These are phyloP conservation scores for Aspergillus sp. DNA, from an alignment of 2,329 filamentous ascomycete genomes.

Conservation along the genomic window DNA sequence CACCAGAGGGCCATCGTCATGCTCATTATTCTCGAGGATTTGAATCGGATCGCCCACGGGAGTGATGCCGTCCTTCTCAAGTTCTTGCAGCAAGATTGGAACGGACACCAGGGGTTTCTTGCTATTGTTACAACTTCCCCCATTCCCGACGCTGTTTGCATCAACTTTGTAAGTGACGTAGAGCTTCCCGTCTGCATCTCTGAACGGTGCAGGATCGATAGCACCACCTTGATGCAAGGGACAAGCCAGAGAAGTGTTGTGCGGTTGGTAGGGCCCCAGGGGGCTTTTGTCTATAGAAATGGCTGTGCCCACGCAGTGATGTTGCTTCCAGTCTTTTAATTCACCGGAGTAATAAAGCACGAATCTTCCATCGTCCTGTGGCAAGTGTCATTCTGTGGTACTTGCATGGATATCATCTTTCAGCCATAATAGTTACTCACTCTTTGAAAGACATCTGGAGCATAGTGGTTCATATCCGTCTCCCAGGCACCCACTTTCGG, in stretches of 20 bases:
- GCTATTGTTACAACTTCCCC: slow-evolving; percentile 39
- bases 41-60: slow-evolving; percentile 44
- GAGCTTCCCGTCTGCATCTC: slow-evolving; percentile 44
- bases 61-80: slow-evolving; percentile 42
- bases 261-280: slow-evolving; percentile 41
- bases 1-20: slow-evolving; percentile 52
- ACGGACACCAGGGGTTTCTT: slow-evolving; percentile 22
- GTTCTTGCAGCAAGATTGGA: slow-evolving; percentile 32
- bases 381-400: not conserved
- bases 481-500: slow-evolving; percentile 42
- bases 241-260: slow-evolving; percentile 44
- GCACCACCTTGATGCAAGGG: slow-evolving; percentile 47
- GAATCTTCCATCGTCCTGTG: slow-evolving; percentile 39
- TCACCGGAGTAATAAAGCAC: slow-evolving; percentile 52
- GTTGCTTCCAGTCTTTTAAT: slow-evolving; percentile 25
- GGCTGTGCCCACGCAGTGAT: slow-evolving; percentile 53
- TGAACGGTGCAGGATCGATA: slow-evolving; percentile 54
- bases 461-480: slow-evolving; percentile 48
- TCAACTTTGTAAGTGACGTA: slow-evolving; percentile 60
- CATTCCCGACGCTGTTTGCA: slow-evolving; percentile 46
- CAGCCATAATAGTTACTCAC: slow-evolving; percentile 16
- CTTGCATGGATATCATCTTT: not conserved
- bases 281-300: slow-evolving; percentile 25
- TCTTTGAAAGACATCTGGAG: slow-evolving; percentile 50
- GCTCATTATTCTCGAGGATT: slow-evolving; percentile 50